Evolutionary conservation across 148 eudicot genomes (phyloP), one percentile per base, ranked within the genome.

Genomic region (Dianthus caryophyllus): DNA sequence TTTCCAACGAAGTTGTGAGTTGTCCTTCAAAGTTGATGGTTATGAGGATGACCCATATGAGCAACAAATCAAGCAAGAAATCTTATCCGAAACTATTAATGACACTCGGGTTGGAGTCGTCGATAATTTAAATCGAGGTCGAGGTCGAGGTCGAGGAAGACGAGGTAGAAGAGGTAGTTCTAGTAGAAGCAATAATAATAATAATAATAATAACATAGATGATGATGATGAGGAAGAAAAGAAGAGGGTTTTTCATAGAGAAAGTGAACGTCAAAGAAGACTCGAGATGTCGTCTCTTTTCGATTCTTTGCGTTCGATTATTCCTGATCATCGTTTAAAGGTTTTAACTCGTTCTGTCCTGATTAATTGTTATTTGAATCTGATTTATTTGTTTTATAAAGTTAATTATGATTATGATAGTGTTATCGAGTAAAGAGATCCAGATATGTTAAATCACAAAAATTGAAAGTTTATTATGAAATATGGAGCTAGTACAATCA

Each of bases 251-350:
- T 17, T 72, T 20, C 85, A 75, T 61, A 72, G 82, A 58, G 85
- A 82, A 13, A 39, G 71, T 26, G 88, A 84, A 50, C 70, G 84
- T 11, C 76, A 77, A 64, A 67, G 88, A 60, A 77, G 88, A 63
- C 78, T 54, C 6, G 85, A 82, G 49, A 84, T 84, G 88, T 67
- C 82, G 56, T 62, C 55, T 60, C 85, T 79, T 65, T 80, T 63
- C 51, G 48, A 62, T 25, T 63, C 84, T 3, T 77, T 84, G 11
- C 76, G 85, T 8, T 33, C 75, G 14, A 41, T 61, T 20, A 79
- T 84, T 13, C 85, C 88, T 55, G 7, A 41, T 33, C 67, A 84
- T 48, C 68, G 54, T 38, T 60, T 73, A 24, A 68, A 77, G 85
- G 85, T 84, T 66, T 47, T 7, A 2, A 15, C 21, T 48, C 17